Evolutionary conservation across 2,329 filamentous ascomycete genomes (phyloP).

Genomic region (Rutstroemia sydowiana): DNA sequence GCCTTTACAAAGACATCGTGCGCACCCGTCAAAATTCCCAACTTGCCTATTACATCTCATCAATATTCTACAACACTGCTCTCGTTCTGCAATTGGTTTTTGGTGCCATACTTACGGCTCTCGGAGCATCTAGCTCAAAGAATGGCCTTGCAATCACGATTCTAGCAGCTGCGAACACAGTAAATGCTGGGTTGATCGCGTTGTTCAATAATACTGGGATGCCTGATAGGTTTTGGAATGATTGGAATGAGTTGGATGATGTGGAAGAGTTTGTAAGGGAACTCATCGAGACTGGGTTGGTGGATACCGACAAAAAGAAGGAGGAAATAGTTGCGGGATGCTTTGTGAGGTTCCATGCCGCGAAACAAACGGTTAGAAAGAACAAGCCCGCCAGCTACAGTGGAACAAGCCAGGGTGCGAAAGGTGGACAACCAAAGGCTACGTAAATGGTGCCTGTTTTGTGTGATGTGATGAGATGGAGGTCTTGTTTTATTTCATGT

Average conservation of each 20-base stretch:
- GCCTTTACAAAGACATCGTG: conserved; percentile 20
- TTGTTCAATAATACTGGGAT: conserved; percentile 20
- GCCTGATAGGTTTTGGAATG: conserved; percentile 16
- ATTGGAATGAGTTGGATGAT: conserved; percentile 19
- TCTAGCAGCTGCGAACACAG: conserved; percentile 20
- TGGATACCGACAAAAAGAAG: conserved; percentile 4
- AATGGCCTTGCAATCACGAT: conserved; percentile 16
- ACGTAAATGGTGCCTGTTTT: neutral
- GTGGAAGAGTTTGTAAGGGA: conserved; percentile 15
- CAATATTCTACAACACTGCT: conserved; percentile 15
- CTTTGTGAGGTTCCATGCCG: conserved; percentile 11
- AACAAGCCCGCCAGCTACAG: conserved; percentile 11
- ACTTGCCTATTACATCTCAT: conserved; percentile 17
- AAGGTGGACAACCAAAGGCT: neutral
- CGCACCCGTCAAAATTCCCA: conserved; percentile 9
- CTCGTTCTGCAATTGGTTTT: conserved; percentile 22
- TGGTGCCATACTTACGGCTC: conserved; percentile 21
- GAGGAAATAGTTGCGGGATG: conserved; percentile 13
- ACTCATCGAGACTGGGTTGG: conserved; percentile 12
- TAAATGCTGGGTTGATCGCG: conserved; percentile 16
- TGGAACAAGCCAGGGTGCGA: neutral
- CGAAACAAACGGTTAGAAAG: conserved; percentile 10
- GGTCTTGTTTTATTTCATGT: neutral
- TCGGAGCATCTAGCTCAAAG: conserved; percentile 14
- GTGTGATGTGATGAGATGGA: neutral